Percentiles rank a stretch among this genome's conserved stretches.
These are phyloP conservation scores for Schizosaccharomyces cryophilus DNA, from an alignment of 805 yeast genomes.

Conservation along the genomic window DNA sequence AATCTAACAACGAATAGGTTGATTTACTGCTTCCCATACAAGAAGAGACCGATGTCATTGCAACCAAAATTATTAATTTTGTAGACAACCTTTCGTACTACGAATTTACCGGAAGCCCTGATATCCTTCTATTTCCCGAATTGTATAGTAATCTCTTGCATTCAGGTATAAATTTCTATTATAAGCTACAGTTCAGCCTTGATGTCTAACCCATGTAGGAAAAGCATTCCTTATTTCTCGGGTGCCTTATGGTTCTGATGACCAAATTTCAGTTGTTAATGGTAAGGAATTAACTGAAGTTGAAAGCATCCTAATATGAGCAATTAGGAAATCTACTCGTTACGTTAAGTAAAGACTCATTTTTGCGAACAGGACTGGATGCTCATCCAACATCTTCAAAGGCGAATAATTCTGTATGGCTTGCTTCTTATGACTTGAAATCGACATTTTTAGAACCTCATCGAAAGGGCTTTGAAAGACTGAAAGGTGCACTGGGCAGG, in stretches of 20 bases:
- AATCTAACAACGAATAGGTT: too few relatives aligned
- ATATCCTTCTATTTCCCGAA: neutral
- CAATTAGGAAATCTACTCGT: neutral
- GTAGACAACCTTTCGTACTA: neutral
- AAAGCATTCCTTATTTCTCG: too few relatives aligned
- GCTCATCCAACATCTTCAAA: neutral
- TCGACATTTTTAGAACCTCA: neutral
- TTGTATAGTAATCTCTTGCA: neutral
- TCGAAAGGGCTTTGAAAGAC: neutral
- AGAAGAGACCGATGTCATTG: too few relatives aligned
- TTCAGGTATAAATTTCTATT: neutral
- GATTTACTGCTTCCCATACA: too few relatives aligned
- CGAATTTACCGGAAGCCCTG: neutral
- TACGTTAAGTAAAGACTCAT: neutral
- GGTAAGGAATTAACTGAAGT: too few relatives aligned
- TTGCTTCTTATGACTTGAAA: neutral
- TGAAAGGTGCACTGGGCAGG: neutral
- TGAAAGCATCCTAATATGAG: neutral
- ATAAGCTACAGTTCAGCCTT: too few relatives aligned
- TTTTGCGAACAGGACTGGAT: neutral
- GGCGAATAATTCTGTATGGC: neutral
- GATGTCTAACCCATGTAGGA: too few relatives aligned
- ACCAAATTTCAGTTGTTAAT: too few relatives aligned
- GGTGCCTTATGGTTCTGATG: too few relatives aligned
- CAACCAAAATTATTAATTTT: too few relatives aligned